These are phyloP conservation scores for Sphagnum tenellum DNA, from an alignment of 225 moss, liverwort and hornwort genomes.

Conservation along the genomic window DNA sequence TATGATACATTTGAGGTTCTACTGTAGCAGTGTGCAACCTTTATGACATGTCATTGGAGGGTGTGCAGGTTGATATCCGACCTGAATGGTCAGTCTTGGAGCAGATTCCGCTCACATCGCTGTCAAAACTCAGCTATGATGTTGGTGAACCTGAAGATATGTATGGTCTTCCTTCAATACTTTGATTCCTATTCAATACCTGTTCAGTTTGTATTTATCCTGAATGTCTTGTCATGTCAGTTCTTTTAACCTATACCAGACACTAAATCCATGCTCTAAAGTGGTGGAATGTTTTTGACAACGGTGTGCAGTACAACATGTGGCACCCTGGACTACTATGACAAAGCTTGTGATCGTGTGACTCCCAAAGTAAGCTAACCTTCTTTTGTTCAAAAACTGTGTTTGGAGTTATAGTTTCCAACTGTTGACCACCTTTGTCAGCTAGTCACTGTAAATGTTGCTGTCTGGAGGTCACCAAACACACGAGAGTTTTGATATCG, in stretches of 20 bases:
- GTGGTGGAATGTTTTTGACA: no score
- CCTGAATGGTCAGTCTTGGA: constrained; percentile 96
- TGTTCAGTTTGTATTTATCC: not conserved
- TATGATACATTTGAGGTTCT: no score
- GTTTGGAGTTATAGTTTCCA: not conserved
- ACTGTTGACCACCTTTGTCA: not conserved
- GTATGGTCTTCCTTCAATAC: constrained; percentile 19
- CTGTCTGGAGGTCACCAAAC: no score
- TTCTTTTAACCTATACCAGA: no score
- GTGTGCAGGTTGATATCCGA: constrained; percentile 89
- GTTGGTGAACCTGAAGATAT: constrained; percentile 96
- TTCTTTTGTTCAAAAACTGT: not conserved
- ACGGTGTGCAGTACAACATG: constrained; percentile 75
- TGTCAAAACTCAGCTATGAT: constrained; percentile 91
- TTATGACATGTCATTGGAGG: not conserved
- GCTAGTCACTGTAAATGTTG: not conserved
- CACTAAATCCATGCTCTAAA: no score
- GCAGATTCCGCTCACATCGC: constrained; percentile 77
- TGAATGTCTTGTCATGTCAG: no score
- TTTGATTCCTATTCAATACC: constrained; percentile 3
- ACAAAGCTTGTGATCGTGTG: constrained; percentile 83
- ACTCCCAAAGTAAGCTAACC: constrained; percentile 66
- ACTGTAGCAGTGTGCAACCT: not conserved
- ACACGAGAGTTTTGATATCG: no score
- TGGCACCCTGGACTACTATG: constrained; percentile 88